A percentile compares a stretch with the other conserved stretches of the same genome.
These are phyloP conservation scores for Epithele typhae DNA, from an alignment of 768 basidiomycete species.

Conservation along the genomic window DNA sequence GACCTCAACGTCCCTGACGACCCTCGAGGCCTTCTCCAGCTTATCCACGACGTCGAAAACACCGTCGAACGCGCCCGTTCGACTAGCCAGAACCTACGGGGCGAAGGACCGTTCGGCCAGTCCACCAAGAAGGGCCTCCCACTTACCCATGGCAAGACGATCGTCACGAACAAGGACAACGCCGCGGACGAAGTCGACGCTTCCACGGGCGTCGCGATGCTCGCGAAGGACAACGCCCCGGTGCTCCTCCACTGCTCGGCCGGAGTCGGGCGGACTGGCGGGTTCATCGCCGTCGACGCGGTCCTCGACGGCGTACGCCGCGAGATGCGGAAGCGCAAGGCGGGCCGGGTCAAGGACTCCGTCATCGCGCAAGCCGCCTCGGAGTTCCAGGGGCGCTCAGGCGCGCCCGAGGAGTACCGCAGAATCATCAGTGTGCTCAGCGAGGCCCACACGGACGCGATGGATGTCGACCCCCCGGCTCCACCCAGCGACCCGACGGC, in stretches of 20 bases:
- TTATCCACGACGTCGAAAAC: slow-evolving; percentile 68
- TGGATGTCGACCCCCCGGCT: slow-evolving; percentile 16
- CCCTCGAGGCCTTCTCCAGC: slow-evolving; percentile 65
- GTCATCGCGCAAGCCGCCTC: slow-evolving; percentile 5
- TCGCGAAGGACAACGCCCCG: slow-evolving; percentile 51
- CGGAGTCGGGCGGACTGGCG: slow-evolving; percentile 92
- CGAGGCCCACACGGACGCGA: slow-evolving; percentile 2
- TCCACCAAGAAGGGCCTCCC: slow-evolving; percentile 21
- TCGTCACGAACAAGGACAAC: too few relatives aligned
- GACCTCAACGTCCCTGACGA: slow-evolving; percentile 94
- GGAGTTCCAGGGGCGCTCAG: slow-evolving; percentile 2
- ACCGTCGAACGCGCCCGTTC: slow-evolving; percentile 21
- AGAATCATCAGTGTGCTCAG: slow-evolving; percentile 4
- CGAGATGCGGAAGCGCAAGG: slow-evolving; percentile 44
- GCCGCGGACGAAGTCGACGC: slow-evolving; percentile 38
- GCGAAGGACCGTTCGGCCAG: too few relatives aligned
- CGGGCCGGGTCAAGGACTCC: slow-evolving; percentile 13
- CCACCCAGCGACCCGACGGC: slow-evolving; percentile 2
- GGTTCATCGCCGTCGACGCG: slow-evolving; percentile 87
- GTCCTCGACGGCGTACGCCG: slow-evolving; percentile 69
- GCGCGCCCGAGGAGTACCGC: slow-evolving; percentile 20
- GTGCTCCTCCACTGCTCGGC: slow-evolving; percentile 89
- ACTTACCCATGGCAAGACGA: slow-evolving; percentile 1
- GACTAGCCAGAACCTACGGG: slow-evolving; percentile 1
- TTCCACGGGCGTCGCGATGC: slow-evolving; percentile 51